Base-by-base conservation (phyloP, 2,329 filamentous ascomycete genomes). In the Fusarium goolgardi region DNA sequence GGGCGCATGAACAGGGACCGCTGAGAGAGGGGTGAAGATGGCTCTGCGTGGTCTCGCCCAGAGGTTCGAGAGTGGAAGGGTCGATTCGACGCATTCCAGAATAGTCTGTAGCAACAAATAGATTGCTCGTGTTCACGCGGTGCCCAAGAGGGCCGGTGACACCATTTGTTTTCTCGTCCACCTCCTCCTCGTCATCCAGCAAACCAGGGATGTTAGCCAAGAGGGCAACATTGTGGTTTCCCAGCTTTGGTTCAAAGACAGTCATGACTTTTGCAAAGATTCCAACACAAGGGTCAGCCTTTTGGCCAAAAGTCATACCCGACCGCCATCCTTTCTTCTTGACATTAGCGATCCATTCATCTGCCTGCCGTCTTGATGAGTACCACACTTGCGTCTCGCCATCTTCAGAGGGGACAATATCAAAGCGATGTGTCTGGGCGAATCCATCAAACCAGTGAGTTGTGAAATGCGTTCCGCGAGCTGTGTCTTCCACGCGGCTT, bases 401-500 rank as follows among this genome's bases (percentile, higher is more conserved):
- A 3, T 65, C 71, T 3, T 74, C 71, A 0, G 82, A 65, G 0
- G 84, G 75, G 5, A 87, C 72, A 32, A 95, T 90, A 59, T 92
- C 84, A 75, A 95, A 95, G 29, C 86, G 88, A 78, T 95, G 91
- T 1, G 88, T 83, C 56, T 91, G 86, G 5, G 88, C 85, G 60
- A 93, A 88, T 8, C 91, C 91, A 75, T 96, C 93, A 70, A 96
- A 96, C 92, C 92, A 96, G 76, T 96, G 92, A 2, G 84, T 86
- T 15, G 90, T 82, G 32, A 83, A 81, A 72, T 89, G 89, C 0
- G 83, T 86, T n/a, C 88, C 87, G 5, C 82, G 82, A 4, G 85
- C 78, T 1, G 87, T 88, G 43, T 80, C 76, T n/a, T 88, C 82
- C 5, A 93, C 79, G 37, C 85, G 84, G 75, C 85, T 87, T 29